These are phyloP conservation scores for Saprolegnia parasitica DNA, from an alignment of 352 stramenopile species.

Conservation along the genomic window DNA sequence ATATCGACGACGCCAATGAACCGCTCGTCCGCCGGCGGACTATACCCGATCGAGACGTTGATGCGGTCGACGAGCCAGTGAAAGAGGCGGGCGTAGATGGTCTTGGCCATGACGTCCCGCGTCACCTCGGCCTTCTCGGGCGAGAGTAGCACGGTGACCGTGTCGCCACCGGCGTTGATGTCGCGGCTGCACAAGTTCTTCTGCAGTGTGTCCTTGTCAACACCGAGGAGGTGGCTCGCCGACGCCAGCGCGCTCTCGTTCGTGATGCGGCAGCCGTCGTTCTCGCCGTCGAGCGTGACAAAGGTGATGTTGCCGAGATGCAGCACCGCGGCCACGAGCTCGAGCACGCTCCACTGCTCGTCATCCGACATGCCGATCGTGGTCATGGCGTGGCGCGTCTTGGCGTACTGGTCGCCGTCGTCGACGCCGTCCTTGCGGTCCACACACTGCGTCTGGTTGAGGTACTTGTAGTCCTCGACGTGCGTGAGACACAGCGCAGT, in stretches of 20 bases:
- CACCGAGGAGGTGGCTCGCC: slow-evolving; percentile 48
- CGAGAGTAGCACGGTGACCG: slow-evolving; percentile 34
- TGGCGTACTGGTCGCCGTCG: slow-evolving; percentile 69
- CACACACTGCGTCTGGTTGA: slow-evolving; percentile 77
- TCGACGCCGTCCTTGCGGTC: slow-evolving; percentile 69
- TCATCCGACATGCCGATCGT: slow-evolving; percentile 71
- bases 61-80: slow-evolving; percentile 38
- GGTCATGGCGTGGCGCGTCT: slow-evolving; percentile 74
- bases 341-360: slow-evolving; percentile 77
- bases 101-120: slow-evolving; percentile 32
- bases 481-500: slow-evolving; percentile 44
- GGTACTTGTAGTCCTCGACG: slow-evolving; percentile 68
- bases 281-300: slow-evolving; percentile 33
- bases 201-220: slow-evolving; percentile 40
- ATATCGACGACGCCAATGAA: slow-evolving; percentile 49
- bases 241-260: not conserved
- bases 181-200: slow-evolving; percentile 53
- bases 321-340: slow-evolving; percentile 77
- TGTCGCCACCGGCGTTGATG: slow-evolving; percentile 74
- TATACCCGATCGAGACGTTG: slow-evolving; percentile 38
- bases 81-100: slow-evolving; percentile 42
- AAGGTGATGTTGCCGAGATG: slow-evolving; percentile 85
- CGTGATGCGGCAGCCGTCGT: slow-evolving; percentile 47
- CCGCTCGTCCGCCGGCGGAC: slow-evolving; percentile 31
- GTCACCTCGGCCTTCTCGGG: slow-evolving; percentile 31